Percentiles rank a stretch among this genome's conserved stretches.
phyloP scores from a whole-genome alignment of 805 yeast species.

The Candida gorgasii region DNA sequence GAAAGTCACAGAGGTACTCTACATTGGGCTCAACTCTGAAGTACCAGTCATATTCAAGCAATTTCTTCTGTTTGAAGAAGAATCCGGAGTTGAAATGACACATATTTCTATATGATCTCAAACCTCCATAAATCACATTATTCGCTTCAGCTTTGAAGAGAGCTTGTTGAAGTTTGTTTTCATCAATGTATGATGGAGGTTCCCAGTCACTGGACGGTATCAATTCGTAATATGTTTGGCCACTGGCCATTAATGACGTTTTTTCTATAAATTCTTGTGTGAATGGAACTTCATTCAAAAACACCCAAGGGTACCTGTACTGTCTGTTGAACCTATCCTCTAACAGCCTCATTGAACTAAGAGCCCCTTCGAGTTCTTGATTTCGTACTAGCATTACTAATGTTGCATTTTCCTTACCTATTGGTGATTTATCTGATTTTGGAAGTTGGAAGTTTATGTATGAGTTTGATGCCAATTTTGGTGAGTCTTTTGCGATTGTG shows the following conservation, averaged over 20 bases:
- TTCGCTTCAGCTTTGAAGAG: slow-evolving; percentile 21
- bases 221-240: slow-evolving; percentile 40
- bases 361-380: slow-evolving; percentile 72
- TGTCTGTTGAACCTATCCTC: slow-evolving; percentile 44
- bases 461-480: slow-evolving; percentile 31
- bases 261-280: slow-evolving; percentile 40
- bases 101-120: slow-evolving; percentile 58
- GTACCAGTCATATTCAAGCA: slow-evolving; percentile 52
- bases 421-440: slow-evolving; percentile 31
- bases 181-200: slow-evolving; percentile 37
- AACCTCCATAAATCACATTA: slow-evolving; percentile 47
- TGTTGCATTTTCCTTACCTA: slow-evolving; percentile 77
- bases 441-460: slow-evolving; percentile 25
- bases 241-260: slow-evolving; percentile 47
- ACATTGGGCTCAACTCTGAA: slow-evolving; percentile 66
- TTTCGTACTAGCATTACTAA: slow-evolving; percentile 86
- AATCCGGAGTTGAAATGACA: slow-evolving; percentile 75
- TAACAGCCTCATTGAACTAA: slow-evolving; percentile 45
- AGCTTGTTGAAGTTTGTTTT: slow-evolving; percentile 25
- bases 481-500: slow-evolving; percentile 10
- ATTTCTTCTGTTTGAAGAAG: slow-evolving; percentile 48
- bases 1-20: slow-evolving; percentile 55
- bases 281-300: slow-evolving; percentile 45
- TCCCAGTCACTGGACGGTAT: slow-evolving; percentile 44
- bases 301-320: slow-evolving; percentile 46